Evolutionary conservation across 2,329 filamentous ascomycete species (phyloP), one percentile per base, ranked within the genome.

Genomic region (Ophiostoma australiae): DNA sequence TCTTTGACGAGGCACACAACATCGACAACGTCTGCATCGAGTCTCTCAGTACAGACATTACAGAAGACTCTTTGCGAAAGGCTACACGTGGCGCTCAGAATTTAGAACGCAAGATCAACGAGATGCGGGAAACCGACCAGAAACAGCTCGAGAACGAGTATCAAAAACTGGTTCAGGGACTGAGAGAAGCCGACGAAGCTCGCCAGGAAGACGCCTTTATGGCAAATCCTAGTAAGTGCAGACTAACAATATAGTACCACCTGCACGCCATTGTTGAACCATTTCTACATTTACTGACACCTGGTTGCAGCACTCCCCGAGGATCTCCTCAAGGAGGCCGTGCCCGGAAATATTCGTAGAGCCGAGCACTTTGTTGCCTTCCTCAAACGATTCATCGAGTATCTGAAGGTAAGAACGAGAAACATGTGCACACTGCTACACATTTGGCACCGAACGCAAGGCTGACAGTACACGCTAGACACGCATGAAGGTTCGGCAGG

Each of bases 21-120:
- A 99, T 99, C 76, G 95, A 99, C 84, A 99, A 99, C 78, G 95
- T 99, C 72, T 99, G 96, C 79, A 99, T 99, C 75, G 95, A 99
- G 78, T 94, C 95, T 1, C 83, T 98, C 15, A 99, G 95, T 77
- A 98, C 97, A 61, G 95, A 99, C 77, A 87, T 99, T 71, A 98
- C 94, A 0, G 94, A 99, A 78, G 95, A 98, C 75, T 97, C 94
- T 0, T 80, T 99, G 70, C 88, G 94, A 31, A 97, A 93, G 81
- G 95, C 95, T 27, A 94, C 93, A 1, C 87, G 93, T 74, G 95
- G 95, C 5, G 96, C 94, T 15, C 90, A 90, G 74, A 98, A 97
- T 75, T 84, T 99, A 0, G 95, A 99, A 78, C 88, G 88, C 39
- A 97, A 91, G 78, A 97, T 99, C 75, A 87, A 87, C 4, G 93